Evolutionary conservation across 139 green algal genomes (phyloP).

Genomic region (Micromonas pusilla): DNA sequence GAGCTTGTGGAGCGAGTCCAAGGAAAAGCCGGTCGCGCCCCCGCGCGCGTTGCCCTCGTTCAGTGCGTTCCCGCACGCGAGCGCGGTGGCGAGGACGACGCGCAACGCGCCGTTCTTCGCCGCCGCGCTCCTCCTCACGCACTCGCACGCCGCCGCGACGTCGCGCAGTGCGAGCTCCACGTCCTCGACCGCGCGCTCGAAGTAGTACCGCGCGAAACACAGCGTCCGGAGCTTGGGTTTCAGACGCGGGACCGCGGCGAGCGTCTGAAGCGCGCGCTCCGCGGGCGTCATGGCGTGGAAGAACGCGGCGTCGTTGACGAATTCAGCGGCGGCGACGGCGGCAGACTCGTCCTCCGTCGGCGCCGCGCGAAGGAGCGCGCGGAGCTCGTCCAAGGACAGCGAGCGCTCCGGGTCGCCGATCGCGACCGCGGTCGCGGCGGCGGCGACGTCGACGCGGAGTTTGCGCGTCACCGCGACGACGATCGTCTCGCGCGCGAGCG

Average conservation of each 20-base stretch:
- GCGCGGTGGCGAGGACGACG: background rate
- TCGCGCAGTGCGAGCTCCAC: background rate
- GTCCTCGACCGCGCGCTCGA: background rate
- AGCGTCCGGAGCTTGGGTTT: background rate
- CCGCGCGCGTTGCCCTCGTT: background rate
- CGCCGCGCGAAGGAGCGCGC: background rate
- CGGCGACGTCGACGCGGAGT: no score
- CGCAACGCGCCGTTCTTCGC: background rate
- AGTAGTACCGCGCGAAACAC: background rate
- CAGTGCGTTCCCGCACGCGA: constrained; percentile 6
- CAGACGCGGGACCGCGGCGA: background rate
- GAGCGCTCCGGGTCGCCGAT: no score
- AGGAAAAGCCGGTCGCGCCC: constrained; percentile 12
- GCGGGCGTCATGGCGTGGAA: background rate
- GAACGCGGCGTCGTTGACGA: background rate
- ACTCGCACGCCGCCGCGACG: background rate
- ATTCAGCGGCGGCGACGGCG: background rate
- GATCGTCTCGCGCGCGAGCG: no score
- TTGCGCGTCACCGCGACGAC: no score
- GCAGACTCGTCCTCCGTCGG: constrained; percentile 10
- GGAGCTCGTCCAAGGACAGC: background rate
- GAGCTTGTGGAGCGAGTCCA: constrained; percentile 11
- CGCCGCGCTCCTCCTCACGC: no score
- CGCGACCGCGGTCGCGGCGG: no score
- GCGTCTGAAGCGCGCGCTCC: background rate